Evolutionary conservation across 129 eudicot genomes (phyloP).

Genomic region (Flaveria linearis): DNA sequence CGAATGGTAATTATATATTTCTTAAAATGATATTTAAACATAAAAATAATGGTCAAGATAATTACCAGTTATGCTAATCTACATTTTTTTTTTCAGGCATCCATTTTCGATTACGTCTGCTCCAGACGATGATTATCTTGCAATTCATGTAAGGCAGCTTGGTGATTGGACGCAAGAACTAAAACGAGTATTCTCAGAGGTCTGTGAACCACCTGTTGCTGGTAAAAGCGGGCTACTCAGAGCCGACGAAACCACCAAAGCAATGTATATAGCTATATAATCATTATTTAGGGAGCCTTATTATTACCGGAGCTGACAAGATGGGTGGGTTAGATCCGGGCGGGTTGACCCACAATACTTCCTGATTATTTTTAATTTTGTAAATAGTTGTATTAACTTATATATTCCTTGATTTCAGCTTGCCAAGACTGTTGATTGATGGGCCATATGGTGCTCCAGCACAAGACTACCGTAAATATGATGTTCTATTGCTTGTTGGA

Average conservation of each 20-base stretch:
- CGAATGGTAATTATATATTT: slow-evolving; percentile 60
- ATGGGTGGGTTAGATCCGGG: neutral
- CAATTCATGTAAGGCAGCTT: slow-evolving; percentile 84
- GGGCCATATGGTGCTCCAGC: slow-evolving; percentile 99
- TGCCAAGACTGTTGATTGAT: slow-evolving; percentile 87
- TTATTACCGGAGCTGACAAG: neutral
- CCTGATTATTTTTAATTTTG: neutral
- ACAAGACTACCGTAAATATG: slow-evolving; percentile 88
- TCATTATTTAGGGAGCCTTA: neutral
- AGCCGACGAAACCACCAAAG: slow-evolving; percentile 86
- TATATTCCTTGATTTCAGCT: slow-evolving; percentile 43
- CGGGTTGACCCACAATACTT: slow-evolving; percentile 6
- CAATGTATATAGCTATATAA: slow-evolving; percentile 44
- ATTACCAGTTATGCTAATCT: neutral
- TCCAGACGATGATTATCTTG: slow-evolving; percentile 87
- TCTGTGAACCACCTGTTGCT: slow-evolving; percentile 72
- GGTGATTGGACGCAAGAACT: slow-evolving; percentile 99
- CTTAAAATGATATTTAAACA: neutral
- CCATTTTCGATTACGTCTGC: slow-evolving; percentile 97
- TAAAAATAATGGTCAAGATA: neutral
- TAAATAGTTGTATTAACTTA: neutral
- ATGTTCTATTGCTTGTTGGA: slow-evolving; percentile 88
- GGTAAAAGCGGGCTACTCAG: slow-evolving; percentile 95
- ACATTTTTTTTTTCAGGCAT: slow-evolving; percentile 59
- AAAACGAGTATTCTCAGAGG: slow-evolving; percentile 76